These are phyloP conservation scores for Helotiales sp. DNA, from an alignment of 2,329 filamentous ascomycete genomes.

Conservation along the genomic window DNA sequence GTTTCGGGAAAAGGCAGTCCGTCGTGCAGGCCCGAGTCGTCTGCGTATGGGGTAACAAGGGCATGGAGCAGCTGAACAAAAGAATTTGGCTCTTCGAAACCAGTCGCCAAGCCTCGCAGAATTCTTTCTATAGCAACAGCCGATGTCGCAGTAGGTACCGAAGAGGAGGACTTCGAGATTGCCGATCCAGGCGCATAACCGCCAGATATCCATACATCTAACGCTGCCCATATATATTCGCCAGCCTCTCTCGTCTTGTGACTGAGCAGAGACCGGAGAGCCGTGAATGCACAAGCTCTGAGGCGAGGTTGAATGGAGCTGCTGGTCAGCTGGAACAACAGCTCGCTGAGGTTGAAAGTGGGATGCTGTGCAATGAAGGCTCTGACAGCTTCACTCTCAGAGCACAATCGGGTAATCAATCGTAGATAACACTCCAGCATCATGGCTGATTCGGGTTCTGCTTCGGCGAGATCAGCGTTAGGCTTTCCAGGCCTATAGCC, in stretches of 20 bases:
- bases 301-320: conserved; percentile 75
- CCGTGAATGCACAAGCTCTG: conserved; percentile 80
- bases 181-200: conserved; percentile 48
- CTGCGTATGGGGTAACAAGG: conserved; percentile 66
- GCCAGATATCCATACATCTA: conserved; percentile 79
- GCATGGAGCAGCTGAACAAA: conserved; percentile 77
- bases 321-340: conserved; percentile 77
- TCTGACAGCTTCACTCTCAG: conserved; percentile 71
- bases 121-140: conserved; percentile 60
- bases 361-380: conserved; percentile 68
- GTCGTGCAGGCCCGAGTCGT: conserved; percentile 66
- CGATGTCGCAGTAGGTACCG: conserved; percentile 23
- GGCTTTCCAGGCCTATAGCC: conserved; percentile 61
- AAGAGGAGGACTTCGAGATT: conserved; percentile 37
- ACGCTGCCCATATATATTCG: conserved; percentile 73
- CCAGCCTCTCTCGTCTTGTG: conserved; percentile 69
- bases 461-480: conserved; percentile 67
- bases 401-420: conserved; percentile 78
- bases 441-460: conserved; percentile 88
- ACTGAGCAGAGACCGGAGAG: conserved; percentile 72
- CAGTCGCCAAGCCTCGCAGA: conserved; percentile 71
- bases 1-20: conserved; percentile 83
- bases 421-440: conserved; percentile 95
- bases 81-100: conserved; percentile 82
- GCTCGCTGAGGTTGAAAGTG: conserved; percentile 68